Percentiles rank a stretch among this genome's conserved stretches.
These are phyloP conservation scores for Suillus americanus DNA, from an alignment of 768 basidiomycete species.

Conservation along the genomic window DNA sequence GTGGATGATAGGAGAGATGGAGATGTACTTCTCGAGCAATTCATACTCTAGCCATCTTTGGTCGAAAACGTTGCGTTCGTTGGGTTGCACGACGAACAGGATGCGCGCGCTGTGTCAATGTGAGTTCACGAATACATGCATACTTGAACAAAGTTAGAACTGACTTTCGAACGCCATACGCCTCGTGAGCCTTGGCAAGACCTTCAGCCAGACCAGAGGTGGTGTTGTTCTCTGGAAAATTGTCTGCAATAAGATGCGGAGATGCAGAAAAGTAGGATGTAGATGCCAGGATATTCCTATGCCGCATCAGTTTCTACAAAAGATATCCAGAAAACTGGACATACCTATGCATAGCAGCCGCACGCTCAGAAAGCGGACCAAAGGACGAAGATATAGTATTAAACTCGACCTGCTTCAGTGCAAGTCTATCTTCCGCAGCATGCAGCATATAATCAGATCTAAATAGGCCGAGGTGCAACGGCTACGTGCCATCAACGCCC, in stretches of 20 bases:
- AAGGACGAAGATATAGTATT: slow-evolving; percentile 96
- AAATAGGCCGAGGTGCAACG: slow-evolving; percentile 85
- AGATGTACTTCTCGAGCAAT: slow-evolving; percentile 67
- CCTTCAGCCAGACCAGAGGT: slow-evolving; percentile 70
- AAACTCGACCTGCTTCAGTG: slow-evolving; percentile 94
- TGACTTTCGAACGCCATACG: slow-evolving; percentile 61
- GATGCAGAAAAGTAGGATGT: slow-evolving; percentile 69
- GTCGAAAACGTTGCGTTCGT: slow-evolving; percentile 94
- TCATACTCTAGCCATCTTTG: slow-evolving; percentile 89
- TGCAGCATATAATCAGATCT: slow-evolving; percentile 95
- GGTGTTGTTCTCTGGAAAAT: slow-evolving; percentile 75
- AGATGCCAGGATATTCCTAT: slow-evolving; percentile 63
- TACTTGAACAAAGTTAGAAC: slow-evolving; percentile 7
- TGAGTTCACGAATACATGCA: background rate
- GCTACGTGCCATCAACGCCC: slow-evolving; percentile 42
- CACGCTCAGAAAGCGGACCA: slow-evolving; percentile 70
- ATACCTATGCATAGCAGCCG: slow-evolving; percentile 76
- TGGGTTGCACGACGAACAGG: slow-evolving; percentile 86
- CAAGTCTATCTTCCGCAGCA: slow-evolving; percentile 34
- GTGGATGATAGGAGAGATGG: background rate
- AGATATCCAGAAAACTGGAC: slow-evolving; percentile 4
- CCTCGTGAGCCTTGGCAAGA: slow-evolving; percentile 75
- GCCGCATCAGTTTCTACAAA: background rate
- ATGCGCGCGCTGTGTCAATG: slow-evolving; percentile 47
- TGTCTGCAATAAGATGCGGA: slow-evolving; percentile 47